Percentiles rank a stretch among this genome's conserved stretches.
These are phyloP conservation scores for Chaetomiaceae sp. DNA, from an alignment of 2,329 filamentous ascomycete species.

Conservation along the genomic window DNA sequence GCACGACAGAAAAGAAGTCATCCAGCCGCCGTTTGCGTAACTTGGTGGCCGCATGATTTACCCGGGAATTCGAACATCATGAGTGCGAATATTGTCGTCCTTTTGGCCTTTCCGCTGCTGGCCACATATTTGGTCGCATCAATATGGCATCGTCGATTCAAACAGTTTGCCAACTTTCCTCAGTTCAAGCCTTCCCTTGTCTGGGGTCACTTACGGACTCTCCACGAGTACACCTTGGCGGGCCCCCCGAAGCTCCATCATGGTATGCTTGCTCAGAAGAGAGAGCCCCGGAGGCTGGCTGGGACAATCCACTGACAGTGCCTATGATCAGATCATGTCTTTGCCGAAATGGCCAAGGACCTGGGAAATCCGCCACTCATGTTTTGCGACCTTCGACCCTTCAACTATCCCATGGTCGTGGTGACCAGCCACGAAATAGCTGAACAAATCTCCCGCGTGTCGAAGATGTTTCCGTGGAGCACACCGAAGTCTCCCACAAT, in stretches of 20 bases:
- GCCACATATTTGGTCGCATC: conserved; percentile 15
- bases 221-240: conserved; percentile 18
- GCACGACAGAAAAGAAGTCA: no score
- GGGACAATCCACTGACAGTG: not conserved
- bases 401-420: conserved; percentile 32
- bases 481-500: conserved; percentile 33
- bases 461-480: conserved; percentile 32
- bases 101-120: conserved; percentile 17
- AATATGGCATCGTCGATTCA: conserved; percentile 22
- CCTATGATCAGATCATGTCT: conserved; percentile 24
- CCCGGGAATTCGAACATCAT: no score
- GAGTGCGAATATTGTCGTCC: conserved; percentile 11
- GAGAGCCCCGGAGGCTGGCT: no score
- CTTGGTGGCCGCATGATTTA: no score
- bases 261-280: conserved; percentile 17
- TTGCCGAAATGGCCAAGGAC: conserved; percentile 29
- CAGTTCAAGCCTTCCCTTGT: conserved; percentile 24
- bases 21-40: not conserved
- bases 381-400: conserved; percentile 35
- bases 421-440: conserved; percentile 34
- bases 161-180: conserved; percentile 24
- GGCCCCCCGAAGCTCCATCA: conserved; percentile 14
- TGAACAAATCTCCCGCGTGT: conserved; percentile 35
- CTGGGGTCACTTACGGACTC: conserved; percentile 25
- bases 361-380: conserved; percentile 34